Base-by-base conservation (phyloP, 1,139 yeast genomes). In the Scheffersomyces stambukii region DNA sequence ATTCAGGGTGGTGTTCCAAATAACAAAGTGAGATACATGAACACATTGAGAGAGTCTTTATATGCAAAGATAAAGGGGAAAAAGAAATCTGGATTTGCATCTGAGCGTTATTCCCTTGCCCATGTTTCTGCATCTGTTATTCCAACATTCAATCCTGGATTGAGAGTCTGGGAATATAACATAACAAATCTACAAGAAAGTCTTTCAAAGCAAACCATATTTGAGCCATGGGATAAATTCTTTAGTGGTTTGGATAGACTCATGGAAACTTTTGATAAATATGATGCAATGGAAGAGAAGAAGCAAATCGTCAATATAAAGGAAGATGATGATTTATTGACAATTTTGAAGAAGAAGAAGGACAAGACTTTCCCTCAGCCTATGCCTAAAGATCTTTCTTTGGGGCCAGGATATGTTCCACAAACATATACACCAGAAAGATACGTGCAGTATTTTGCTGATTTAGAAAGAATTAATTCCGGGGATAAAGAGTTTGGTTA, bases 91-190 rank as follows among this genome's bases (percentile, higher is more conserved):
- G 79, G 84, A 9, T 41, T 45, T 1, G 33, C 52, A 26, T 64
- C 67, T 16, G 82, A 80, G 41, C 60, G 89, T 27, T 84, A 82
- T 46, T 65, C 85, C 1, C 62, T 85, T 32, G 79, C 81, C 1
- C 82, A 78, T 46, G 77, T 85, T 13, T 68, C 78, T 3, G 78
- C 89, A 1, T 80, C 89, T 36, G 75, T 85, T n/a, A 75, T 85
- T 5, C 95, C 95, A 2, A 85, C 94, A 0, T 85, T 79, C 55
- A 82, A 82, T 42, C 89, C 95, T 3, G 85, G 89, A 2, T 50
- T 85, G 34, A 62, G 95, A 38, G 79, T 85, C 2, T 85, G 93
- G 91, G 95, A 85, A 49, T 85, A 85, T 50, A 84, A 85, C 48
- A 71, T 73, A 26, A 72, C 85, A 0, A 80, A 66, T 1, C 46